A percentile compares a stretch with the other conserved stretches of the same genome.
Evolutionary conservation across 139 green algal genomes (phyloP).

Genomic region (Volvox africanus): DNA sequence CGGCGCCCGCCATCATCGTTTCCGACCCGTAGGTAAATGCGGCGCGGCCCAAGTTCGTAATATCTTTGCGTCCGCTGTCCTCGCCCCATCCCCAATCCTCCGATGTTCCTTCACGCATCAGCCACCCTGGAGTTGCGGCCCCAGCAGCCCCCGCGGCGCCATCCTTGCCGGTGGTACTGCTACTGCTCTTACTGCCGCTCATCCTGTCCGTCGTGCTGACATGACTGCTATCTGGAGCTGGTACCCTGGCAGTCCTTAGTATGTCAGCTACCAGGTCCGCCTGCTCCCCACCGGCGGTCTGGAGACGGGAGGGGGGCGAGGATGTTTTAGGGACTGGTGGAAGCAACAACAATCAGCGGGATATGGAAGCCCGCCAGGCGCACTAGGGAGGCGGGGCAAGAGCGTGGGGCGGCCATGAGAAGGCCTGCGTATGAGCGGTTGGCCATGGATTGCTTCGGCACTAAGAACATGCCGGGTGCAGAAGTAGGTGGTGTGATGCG

Average conservation of each 20-base stretch:
- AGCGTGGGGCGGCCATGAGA: too few species aligned
- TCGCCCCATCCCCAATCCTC: background rate
- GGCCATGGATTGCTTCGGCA: too few species aligned
- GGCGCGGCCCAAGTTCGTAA: background rate
- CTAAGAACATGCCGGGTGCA: too few species aligned
- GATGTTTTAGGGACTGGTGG: background rate
- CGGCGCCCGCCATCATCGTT: background rate
- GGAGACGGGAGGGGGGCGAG: background rate
- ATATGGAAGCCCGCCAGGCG: too few species aligned
- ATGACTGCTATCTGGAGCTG: background rate
- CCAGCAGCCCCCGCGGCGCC: background rate
- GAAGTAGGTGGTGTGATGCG: too few species aligned
- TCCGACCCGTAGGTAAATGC: background rate
- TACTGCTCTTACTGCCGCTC: too few species aligned
- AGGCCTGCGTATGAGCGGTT: too few species aligned
- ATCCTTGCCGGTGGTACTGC: background rate
- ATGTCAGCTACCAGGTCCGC: slow-evolving; percentile 61
- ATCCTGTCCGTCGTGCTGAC: too few species aligned
- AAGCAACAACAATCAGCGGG: too few species aligned
- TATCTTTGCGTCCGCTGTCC: background rate
- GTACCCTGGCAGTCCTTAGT: slow-evolving; percentile 28
- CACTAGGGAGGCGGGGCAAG: too few species aligned
- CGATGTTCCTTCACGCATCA: background rate
- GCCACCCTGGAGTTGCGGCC: background rate
- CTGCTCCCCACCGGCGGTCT: slow-evolving; percentile 80